A percentile compares a stretch with the other conserved stretches of the same genome.
Evolutionary conservation across 306 rosid species (phyloP).

Genomic region (Prunus padus): DNA sequence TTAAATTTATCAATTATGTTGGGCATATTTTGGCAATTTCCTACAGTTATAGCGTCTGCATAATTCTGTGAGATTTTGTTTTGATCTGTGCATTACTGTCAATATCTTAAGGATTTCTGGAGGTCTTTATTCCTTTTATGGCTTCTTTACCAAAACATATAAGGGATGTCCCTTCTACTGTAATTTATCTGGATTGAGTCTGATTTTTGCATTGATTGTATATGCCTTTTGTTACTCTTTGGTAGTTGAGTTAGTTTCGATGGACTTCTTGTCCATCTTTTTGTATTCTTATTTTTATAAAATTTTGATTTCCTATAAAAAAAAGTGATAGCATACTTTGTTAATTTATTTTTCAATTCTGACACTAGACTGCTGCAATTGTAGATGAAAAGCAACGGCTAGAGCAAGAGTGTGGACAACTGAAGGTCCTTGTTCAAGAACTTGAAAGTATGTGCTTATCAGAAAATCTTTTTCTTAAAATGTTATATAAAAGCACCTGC

Average conservation of each 20-base stretch:
- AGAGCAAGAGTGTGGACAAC: slow-evolving; percentile 58
- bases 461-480: slow-evolving; percentile 6
- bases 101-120: not conserved
- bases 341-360: no score
- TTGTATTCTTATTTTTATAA: not conserved
- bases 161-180: not conserved
- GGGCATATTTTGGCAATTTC: not conserved
- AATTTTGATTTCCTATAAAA: not conserved
- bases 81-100: not conserved
- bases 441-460: slow-evolving; percentile 68
- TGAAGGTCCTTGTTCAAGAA: slow-evolving; percentile 78
- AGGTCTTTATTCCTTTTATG: not conserved
- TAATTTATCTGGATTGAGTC: not conserved
- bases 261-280: not conserved
- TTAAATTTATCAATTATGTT: not conserved
- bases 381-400: slow-evolving; percentile 67
- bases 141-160: not conserved
- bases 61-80: not conserved
- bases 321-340: no score
- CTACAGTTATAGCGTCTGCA: not conserved
- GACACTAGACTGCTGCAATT: slow-evolving; percentile 26
- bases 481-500: not conserved
- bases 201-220: not conserved
- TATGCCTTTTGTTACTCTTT: not conserved
- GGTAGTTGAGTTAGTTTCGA: not conserved